Percentiles rank a stretch among this genome's conserved stretches.
Conservation (phyloP, 2,329 filamentous ascomycete species). For the Phialemoniopsis sp. region DNA sequence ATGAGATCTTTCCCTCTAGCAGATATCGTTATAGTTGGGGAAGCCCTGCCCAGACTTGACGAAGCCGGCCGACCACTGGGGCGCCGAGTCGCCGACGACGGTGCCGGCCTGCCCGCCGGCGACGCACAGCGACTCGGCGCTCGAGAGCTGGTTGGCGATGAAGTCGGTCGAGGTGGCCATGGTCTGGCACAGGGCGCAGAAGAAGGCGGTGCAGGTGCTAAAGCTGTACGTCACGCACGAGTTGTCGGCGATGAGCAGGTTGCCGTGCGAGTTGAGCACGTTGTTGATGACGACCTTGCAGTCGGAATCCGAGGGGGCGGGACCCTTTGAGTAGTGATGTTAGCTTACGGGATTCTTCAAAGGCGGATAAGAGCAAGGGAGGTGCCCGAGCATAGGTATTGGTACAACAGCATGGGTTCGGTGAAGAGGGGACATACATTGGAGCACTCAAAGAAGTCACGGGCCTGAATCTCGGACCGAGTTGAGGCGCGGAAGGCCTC, state of each 20-base stretch:
- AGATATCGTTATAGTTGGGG: conserved; percentile 24
- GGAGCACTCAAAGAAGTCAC: conserved; percentile 28
- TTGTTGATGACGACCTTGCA: conserved; percentile 24
- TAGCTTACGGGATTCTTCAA: no score
- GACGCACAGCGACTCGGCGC: conserved; percentile 26
- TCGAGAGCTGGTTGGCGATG: conserved; percentile 25
- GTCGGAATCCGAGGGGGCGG: conserved; percentile 19
- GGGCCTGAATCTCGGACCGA: conserved; percentile 5
- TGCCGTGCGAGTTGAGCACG: conserved; percentile 18
- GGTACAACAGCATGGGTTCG: background rate
- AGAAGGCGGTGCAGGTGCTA: conserved; percentile 29
- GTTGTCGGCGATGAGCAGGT: conserved; percentile 21
- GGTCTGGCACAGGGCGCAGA: conserved; percentile 27
- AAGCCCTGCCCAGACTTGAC: conserved; percentile 18
- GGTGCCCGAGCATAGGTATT: no score
- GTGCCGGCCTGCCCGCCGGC: conserved; percentile 23
- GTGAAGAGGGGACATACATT: conserved; percentile 17
- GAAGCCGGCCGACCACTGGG: conserved; percentile 30
- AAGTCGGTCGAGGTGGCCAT: conserved; percentile 26
- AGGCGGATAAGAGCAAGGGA: no score
- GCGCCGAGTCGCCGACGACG: conserved; percentile 24
- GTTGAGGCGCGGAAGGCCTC: conserved; percentile 12
- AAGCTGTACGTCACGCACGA: conserved; percentile 26
- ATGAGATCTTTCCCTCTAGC: conserved; percentile 11
- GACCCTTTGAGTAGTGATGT: conserved; percentile 17